A percentile compares a stretch with the other conserved stretches of the same genome.
Conservation (phyloP, 257 asterid genomes). For the Ocimum tenuiflorum region DNA sequence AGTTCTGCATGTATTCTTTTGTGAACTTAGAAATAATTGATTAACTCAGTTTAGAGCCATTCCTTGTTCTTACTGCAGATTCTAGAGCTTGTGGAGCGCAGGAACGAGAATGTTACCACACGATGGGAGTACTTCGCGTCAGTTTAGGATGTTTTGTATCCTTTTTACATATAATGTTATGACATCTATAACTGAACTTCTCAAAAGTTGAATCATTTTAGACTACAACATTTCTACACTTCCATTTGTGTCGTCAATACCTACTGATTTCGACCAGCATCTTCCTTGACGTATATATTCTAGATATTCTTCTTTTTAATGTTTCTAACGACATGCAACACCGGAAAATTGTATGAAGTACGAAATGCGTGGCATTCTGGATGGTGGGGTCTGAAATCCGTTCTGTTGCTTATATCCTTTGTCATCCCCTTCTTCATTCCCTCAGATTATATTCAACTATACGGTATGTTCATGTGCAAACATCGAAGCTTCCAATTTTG, state of each 20-base stretch:
- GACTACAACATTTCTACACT: background rate
- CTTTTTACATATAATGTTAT: conserved; percentile 12
- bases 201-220: background rate
- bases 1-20: too few relatives aligned
- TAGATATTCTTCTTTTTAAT: conserved; percentile 71
- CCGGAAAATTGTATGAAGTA: conserved; percentile 43
- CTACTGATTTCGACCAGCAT: background rate
- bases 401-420: conserved; percentile 41
- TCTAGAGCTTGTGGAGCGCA: conserved; percentile 63
- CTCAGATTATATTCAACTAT: conserved; percentile 56
- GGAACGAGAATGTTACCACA: conserved; percentile 58
- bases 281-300: conserved; percentile 39
- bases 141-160: conserved; percentile 96
- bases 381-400: conserved; percentile 60
- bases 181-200: too few relatives aligned
- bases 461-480: conserved; percentile 39
- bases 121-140: conserved; percentile 94
- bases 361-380: conserved; percentile 84
- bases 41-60: background rate
- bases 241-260: background rate
- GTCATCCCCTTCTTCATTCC: conserved; percentile 75
- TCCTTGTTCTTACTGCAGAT: conserved; percentile 37
- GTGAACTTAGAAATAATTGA: background rate
- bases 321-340: conserved; percentile 57
- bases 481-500: background rate